A percentile compares a stretch with the other conserved stretches of the same genome.
Conservation (phyloP, 225 moss, liverwort and hornwort genomes). For the Neckera pumila region DNA sequence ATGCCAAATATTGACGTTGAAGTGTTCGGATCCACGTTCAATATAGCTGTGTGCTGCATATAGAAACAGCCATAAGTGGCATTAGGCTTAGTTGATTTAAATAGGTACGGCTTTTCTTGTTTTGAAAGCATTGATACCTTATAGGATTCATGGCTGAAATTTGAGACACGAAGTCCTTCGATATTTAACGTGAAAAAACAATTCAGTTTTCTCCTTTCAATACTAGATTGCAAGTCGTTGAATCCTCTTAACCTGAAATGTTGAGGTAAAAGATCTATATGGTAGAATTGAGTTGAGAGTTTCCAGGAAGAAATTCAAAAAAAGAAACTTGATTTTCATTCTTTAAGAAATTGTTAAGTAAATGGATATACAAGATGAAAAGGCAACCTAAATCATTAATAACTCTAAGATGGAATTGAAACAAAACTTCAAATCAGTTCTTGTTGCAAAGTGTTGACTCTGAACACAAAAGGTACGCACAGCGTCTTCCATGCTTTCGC, state of each 20-base stretch:
- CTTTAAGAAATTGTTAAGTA: not conserved
- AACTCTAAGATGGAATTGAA: not conserved
- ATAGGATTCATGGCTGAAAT: not conserved
- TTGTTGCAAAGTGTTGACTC: not conserved
- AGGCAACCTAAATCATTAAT: not conserved
- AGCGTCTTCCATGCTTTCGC: slow-evolving; percentile 54
- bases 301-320: too few species aligned
- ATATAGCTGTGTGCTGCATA: slow-evolving; percentile 48
- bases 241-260: too few species aligned
- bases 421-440: not conserved
- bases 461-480: slow-evolving; percentile 16
- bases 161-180: not conserved
- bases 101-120: not conserved
- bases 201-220: not conserved
- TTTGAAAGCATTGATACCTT: not conserved
- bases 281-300: not conserved
- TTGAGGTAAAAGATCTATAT: not conserved
- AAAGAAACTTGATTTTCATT: not conserved
- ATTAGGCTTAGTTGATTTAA: not conserved
- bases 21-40: slow-evolving; percentile 46
- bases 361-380: too few species aligned
- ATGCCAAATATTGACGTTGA: slow-evolving; percentile 54
- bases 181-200: not conserved
- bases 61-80: not conserved
- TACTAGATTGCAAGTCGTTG: not conserved